phyloP scores from a whole-genome alignment of 192 early-diverging fungal genomes.

The Mortierella alpina region DNA sequence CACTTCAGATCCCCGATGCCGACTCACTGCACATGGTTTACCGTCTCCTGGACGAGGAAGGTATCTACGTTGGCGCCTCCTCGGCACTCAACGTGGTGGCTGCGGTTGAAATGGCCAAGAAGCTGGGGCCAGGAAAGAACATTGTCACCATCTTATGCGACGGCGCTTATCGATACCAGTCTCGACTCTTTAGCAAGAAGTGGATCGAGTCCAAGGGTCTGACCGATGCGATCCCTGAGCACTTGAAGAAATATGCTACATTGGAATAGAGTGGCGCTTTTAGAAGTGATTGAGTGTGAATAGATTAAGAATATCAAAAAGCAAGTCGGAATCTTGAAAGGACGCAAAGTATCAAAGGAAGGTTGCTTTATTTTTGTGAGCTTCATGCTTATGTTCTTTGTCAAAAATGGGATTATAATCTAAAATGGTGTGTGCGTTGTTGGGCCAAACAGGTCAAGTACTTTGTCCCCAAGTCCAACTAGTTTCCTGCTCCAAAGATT shows the following conservation, averaged over 20 bases:
- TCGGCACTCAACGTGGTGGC: slow-evolving; percentile 95
- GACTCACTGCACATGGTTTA: slow-evolving; percentile 89
- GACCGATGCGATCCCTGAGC: slow-evolving; percentile 78
- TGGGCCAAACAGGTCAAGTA: not conserved
- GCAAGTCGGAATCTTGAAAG: not conserved
- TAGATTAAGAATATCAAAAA: not conserved
- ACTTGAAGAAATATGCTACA: slow-evolving; percentile 88
- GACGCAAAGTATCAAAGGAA: no score
- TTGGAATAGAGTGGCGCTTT: slow-evolving; percentile 45
- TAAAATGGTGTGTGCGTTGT: not conserved
- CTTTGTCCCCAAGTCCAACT: not conserved
- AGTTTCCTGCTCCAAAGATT: slow-evolving; percentile 59
- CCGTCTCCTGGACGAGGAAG: slow-evolving; percentile 92
- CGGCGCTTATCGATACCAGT: slow-evolving; percentile 89
- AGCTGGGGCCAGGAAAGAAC: slow-evolving; percentile 79
- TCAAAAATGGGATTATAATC: not conserved
- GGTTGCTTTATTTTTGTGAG: not conserved
- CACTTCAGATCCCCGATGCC: slow-evolving; percentile 83
- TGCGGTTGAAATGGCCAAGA: slow-evolving; percentile 90
- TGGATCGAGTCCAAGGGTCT: slow-evolving; percentile 93
- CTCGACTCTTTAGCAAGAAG: slow-evolving; percentile 81
- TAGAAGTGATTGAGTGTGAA: not conserved
- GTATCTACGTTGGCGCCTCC: slow-evolving; percentile 91
- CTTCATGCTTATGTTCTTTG: not conserved
- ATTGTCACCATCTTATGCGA: slow-evolving; percentile 92